Percentiles rank a stretch among this genome's conserved stretches.
Conservation (phyloP, 2,329 filamentous ascomycete genomes). For the Penicillium aurantiogriseum region DNA sequence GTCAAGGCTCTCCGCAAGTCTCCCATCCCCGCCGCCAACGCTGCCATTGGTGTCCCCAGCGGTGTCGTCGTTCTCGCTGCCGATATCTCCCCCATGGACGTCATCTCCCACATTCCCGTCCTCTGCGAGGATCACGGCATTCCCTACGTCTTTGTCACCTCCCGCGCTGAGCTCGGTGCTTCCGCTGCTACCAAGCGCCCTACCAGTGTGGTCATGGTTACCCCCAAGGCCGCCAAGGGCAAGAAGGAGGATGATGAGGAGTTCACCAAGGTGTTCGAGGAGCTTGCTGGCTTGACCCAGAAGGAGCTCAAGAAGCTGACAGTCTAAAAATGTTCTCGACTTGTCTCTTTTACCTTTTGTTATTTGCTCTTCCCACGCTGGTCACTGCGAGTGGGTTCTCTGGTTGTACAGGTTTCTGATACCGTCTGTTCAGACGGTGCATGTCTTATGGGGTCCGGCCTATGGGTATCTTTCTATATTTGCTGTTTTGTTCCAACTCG, state of each 20-base stretch:
- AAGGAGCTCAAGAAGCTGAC: slow-evolving; percentile 59
- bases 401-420: slow-evolving; percentile 41
- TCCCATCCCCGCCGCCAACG: slow-evolving; percentile 63
- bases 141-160: slow-evolving; percentile 92
- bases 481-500: slow-evolving; percentile 37
- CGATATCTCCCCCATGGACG: slow-evolving; percentile 97
- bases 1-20: slow-evolving; percentile 98
- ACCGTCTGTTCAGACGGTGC: slow-evolving; percentile 36
- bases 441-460: slow-evolving; percentile 41
- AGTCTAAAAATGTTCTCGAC: slow-evolving; percentile 40
- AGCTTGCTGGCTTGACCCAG: slow-evolving; percentile 58
- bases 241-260: slow-evolving; percentile 51
- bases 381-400: slow-evolving; percentile 31
- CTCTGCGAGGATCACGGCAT: slow-evolving; percentile 98
- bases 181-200: slow-evolving; percentile 94
- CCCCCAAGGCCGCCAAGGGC: slow-evolving; percentile 52
- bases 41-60: slow-evolving; percentile 62
- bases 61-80: slow-evolving; percentile 87
- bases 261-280: slow-evolving; percentile 55
- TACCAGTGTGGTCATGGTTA: slow-evolving; percentile 90
- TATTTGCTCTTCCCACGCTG: slow-evolving; percentile 22
- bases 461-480: slow-evolving; percentile 37
- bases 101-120: slow-evolving; percentile 96
- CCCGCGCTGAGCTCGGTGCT: slow-evolving; percentile 87
- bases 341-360: slow-evolving; percentile 22